phyloP scores from a whole-genome alignment of 2,329 filamentous ascomycete genomes.

The Oidium heveae region DNA sequence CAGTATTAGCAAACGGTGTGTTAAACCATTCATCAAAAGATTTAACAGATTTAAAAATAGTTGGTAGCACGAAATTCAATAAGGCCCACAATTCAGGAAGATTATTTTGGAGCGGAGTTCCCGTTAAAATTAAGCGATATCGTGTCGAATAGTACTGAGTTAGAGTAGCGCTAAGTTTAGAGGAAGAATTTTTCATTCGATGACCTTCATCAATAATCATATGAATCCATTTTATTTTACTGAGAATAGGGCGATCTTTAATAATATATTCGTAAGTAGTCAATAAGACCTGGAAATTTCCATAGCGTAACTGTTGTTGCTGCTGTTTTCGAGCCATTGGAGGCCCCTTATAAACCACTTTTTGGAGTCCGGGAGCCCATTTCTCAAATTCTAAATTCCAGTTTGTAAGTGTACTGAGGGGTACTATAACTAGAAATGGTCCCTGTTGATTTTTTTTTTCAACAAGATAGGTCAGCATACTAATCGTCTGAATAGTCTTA shows the following conservation, averaged over 20 bases:
- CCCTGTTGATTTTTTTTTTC: slow-evolving; percentile 82
- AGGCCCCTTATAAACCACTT: slow-evolving; percentile 92
- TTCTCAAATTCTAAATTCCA: slow-evolving; percentile 99
- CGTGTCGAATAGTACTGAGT: slow-evolving; percentile 86
- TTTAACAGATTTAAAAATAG: slow-evolving; percentile 96
- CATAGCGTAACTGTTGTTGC: slow-evolving; percentile 81
- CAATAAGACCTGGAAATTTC: slow-evolving; percentile 82
- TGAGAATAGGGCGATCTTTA: slow-evolving; percentile 83
- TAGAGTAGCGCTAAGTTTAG: slow-evolving; percentile 85
- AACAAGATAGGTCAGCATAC: slow-evolving; percentile 87
- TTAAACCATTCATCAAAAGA: slow-evolving; percentile 99
- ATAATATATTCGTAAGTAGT: slow-evolving; percentile 99
- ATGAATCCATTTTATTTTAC: slow-evolving; percentile 98
- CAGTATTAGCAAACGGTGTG: slow-evolving; percentile 94
- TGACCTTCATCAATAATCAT: slow-evolving; percentile 99
- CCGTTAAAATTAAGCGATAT: slow-evolving; percentile 88
- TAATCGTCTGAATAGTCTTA: slow-evolving; percentile 98
- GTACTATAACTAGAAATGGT: slow-evolving; percentile 89
- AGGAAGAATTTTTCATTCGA: slow-evolving; percentile 96
- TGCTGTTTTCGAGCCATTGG: slow-evolving; percentile 70
- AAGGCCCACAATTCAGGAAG: slow-evolving; percentile 88
- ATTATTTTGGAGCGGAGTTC: slow-evolving; percentile 94
- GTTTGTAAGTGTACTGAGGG: slow-evolving; percentile 88
- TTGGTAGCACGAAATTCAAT: slow-evolving; percentile 93
- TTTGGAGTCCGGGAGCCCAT: slow-evolving; percentile 71